Conservation (phyloP, 345 rosid genomes). For the Melaleuca quinquenervia region DNA sequence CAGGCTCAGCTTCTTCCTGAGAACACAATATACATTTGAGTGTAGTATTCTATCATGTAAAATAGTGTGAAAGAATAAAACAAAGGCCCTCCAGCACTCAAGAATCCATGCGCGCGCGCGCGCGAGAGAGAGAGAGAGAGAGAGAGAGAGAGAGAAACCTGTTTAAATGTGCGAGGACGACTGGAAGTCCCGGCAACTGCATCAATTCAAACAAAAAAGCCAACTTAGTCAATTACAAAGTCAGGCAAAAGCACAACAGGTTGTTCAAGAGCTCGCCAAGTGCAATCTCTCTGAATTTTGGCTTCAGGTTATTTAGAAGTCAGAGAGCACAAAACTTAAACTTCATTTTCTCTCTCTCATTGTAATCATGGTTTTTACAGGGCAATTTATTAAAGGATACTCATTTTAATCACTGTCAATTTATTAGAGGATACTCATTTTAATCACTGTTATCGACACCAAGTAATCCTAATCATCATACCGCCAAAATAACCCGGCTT, state of each 20-base stretch:
- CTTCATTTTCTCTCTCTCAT: neutral
- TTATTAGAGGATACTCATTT: neutral
- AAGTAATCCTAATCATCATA: neutral
- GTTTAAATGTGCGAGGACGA: constrained; percentile 77
- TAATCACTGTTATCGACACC: neutral
- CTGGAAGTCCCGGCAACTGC: constrained; percentile 82
- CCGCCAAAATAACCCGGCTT: neutral
- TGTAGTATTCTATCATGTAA: neutral
- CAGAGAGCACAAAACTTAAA: neutral
- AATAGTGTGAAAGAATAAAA: neutral
- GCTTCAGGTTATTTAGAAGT: neutral
- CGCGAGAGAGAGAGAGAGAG: neutral
- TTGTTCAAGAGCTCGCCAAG: neutral
- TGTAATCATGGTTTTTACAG: no score
- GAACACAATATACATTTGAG: neutral
- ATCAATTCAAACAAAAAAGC: constrained; percentile 1
- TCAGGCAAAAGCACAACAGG: neutral
- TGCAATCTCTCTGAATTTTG: neutral
- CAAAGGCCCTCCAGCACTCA: neutral
- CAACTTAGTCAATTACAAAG: neutral
- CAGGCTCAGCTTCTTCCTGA: constrained; percentile 23
- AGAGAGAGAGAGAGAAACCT: constrained; percentile 24
- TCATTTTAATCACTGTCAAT: neutral
- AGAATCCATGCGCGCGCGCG: neutral
- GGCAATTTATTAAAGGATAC: no score